Evolutionary conservation across 1,284 basidiomycete genomes (phyloP), one percentile per base, ranked within the genome.

Genomic region (Malassezia brasiliensis): DNA sequence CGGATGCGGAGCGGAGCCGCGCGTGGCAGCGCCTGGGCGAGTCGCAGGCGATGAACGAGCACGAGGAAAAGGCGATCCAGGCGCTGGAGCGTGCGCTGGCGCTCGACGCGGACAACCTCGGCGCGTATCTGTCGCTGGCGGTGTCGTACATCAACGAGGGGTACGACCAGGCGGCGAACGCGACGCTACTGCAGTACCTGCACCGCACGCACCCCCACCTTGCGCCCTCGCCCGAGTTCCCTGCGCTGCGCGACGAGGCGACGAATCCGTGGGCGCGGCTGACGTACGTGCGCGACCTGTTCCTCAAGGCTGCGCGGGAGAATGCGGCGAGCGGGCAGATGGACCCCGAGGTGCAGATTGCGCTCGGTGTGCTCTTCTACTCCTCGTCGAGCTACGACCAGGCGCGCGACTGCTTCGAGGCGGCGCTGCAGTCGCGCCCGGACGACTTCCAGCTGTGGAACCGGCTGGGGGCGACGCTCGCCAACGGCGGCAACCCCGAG

Each of bases 111-210:
- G 83, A 84, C 83, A 56, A 88, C 85, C 5, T 79, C 87, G 38
- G 80, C 50, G 69, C 63, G 0, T 66, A 47, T 37, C 53, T 59
- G 65, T 66, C 69, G 20, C 81, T 98, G 17, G 91, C 94, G 3
- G 93, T 96, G 63, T 90, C 89, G 5, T 98, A 90, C 76, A 96
- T 91, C 45, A 99, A 99, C 73, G 94, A 99, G 78, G 84, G 84
- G 0, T 86, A 86, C 69, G 93, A 98, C 68, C 81, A 86, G 7
- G 90, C 85, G 1, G 87, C 93, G 1, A 84, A 96, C 68, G 79
- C 84, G 1, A 90, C 87, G 77, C 81, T 99, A 22, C 82, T 94
- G 56, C 85, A 85, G 47, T 96, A 90, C 85, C 79, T 98, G 44
- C 78, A 79, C 47, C 81, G 85, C 30, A 82, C 84, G 20, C 89